Base-by-base conservation (phyloP, 768 basidiomycete species). In the Macrolepiota fuliginosa region DNA sequence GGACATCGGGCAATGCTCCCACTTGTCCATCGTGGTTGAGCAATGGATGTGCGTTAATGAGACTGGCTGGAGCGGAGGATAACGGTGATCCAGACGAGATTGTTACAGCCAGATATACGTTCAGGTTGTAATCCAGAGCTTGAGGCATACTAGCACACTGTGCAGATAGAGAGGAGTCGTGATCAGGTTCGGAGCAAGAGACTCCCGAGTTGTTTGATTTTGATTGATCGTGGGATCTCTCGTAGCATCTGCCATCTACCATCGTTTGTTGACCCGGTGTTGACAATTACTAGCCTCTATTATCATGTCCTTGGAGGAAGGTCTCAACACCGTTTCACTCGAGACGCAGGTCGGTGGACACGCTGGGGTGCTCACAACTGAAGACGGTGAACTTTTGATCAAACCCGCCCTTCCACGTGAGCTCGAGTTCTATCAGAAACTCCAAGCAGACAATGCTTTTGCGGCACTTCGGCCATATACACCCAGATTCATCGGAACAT, bases 321-420 rank as follows among this genome's bases (percentile, higher is more conserved):
- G n/a, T 17, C 32, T 58, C 62, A 42, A 56, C 58, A 62, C 56
- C 59, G 32, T 35, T 47, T 54, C 17, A 51, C 77, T 89, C 25
- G 70, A 71, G 10, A 74, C 81, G 19, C 90, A 94, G 74, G 92
- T 96, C 54, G 92, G 90, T 19, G 94, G 94, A 0, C 94, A 96
- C 68, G 71, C 83, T 3, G 87, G 89, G 19, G 82, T 96, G n/a
- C 77, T 84, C 47, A 77, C 85, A 4, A 86, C 84, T 3, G 88
- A 87, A 63, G 89, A 92, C 66, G 86, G 84, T 13, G 86, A 86
- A 1, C 83, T 94, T n/a, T 73, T 96, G 46, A 87, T 94, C 77
- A 96, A 96, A 73, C 85, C 88, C 5, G 83, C 87, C 15, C 74
- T 86, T 11, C 80, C 79, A 0, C 72, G 75, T 39, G 94, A 96